A percentile compares a stretch with the other conserved stretches of the same genome.
Conservation (phyloP, 2,329 filamentous ascomycete genomes). For the Botrytis paeoniae region DNA sequence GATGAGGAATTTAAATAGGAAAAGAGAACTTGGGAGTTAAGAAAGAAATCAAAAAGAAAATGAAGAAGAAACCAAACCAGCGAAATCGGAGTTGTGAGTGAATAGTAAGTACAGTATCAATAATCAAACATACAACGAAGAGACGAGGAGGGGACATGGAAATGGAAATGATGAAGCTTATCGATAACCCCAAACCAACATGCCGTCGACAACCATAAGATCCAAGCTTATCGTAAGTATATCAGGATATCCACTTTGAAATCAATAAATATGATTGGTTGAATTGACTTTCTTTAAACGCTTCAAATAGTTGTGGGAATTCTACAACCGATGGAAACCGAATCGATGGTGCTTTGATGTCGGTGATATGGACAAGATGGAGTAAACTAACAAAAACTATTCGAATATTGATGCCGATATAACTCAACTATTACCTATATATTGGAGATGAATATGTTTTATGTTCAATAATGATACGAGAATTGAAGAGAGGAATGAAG, state of each 20-base stretch:
- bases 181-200: background rate
- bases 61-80: background rate
- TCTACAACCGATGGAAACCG: slow-evolving; percentile 9
- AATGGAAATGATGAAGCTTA: background rate
- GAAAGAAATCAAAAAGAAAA: background rate
- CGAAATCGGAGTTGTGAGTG: background rate
- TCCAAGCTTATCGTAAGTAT: background rate
- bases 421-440: background rate
- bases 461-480: background rate
- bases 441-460: background rate
- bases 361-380: background rate
- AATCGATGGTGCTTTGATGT: background rate
- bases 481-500: background rate
- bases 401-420: background rate
- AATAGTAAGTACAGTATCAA: background rate
- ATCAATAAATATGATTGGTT: background rate
- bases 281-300: background rate
- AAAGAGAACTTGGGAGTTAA: background rate
- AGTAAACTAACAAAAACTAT: background rate
- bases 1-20: slow-evolving; percentile 6
- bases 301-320: background rate
- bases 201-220: slow-evolving; percentile 2
- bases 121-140: background rate
- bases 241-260: background rate
- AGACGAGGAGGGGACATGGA: background rate